Evolutionary conservation across 495 filamentous ascomycete genomes (phyloP).

Genomic region (Tuber magnatum): DNA sequence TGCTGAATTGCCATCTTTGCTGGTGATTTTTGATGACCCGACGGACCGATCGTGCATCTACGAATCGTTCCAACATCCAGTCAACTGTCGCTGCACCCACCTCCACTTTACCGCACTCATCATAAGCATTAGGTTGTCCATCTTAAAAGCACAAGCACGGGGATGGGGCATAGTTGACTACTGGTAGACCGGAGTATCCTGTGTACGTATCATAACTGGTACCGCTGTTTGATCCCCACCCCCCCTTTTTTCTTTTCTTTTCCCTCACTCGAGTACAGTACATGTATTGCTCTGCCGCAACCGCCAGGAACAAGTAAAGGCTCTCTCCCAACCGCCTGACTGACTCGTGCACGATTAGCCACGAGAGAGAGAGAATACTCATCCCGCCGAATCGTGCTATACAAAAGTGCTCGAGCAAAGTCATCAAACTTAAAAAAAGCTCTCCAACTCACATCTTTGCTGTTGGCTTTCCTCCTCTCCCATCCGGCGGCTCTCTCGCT

Average conservation of each 20-base stretch:
- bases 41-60: background rate
- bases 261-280: too few species aligned
- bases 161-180: background rate
- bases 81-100: background rate
- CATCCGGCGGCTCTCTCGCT: background rate
- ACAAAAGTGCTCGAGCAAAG: background rate
- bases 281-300: background rate
- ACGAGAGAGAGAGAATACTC: background rate
- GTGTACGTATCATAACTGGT: background rate
- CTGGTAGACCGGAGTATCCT: background rate
- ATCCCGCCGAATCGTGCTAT: background rate
- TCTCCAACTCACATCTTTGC: background rate
- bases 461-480: background rate
- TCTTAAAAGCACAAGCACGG: background rate
- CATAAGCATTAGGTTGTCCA: background rate
- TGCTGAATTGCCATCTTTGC: background rate
- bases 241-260: background rate
- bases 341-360: background rate
- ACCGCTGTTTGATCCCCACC: background rate
- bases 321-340: background rate
- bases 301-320: background rate
- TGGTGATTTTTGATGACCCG: background rate
- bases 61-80: background rate
- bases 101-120: background rate
- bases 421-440: constrained; percentile 2